Evolutionary conservation across 2,329 filamentous ascomycete genomes (phyloP).

Genomic region (Bipolaris zeicola): DNA sequence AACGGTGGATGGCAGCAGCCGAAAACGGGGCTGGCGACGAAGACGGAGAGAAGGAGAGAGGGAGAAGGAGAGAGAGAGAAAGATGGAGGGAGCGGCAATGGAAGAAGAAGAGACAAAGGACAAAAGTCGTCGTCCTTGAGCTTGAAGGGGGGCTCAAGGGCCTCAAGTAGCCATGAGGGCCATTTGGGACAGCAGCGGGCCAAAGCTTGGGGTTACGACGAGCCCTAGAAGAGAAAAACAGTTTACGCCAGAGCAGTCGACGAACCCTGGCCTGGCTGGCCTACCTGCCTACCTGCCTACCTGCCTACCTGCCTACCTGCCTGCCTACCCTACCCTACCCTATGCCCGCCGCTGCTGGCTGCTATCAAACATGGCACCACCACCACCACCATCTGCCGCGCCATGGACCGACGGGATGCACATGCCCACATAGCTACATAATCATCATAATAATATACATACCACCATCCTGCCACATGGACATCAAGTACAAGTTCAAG

Average conservation of each 20-base stretch:
- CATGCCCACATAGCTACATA: too few relatives aligned
- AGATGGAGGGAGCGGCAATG: conserved; percentile 18
- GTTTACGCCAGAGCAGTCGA: conserved; percentile 36
- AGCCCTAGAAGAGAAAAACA: conserved; percentile 38
- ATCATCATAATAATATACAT: too few relatives aligned
- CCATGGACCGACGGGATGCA: too few relatives aligned
- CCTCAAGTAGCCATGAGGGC: conserved; percentile 38
- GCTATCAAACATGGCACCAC: conserved; percentile 15
- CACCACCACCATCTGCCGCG: background rate
- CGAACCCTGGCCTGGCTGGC: conserved; percentile 15
- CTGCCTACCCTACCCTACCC: too few relatives aligned
- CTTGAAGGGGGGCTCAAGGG: conserved; percentile 20
- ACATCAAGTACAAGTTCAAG: too few relatives aligned
- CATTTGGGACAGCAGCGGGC: conserved; percentile 42
- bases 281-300: background rate
- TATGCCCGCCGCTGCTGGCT: conserved; percentile 12
- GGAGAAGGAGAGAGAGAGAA: conserved; percentile 14
- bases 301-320: background rate
- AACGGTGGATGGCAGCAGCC: conserved; percentile 13
- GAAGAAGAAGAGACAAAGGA: conserved; percentile 28
- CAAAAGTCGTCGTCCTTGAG: conserved; percentile 27
- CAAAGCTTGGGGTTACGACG: conserved; percentile 45
- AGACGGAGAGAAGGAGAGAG: conserved; percentile 24
- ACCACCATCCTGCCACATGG: too few relatives aligned
- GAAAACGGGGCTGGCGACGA: conserved; percentile 24